Evolutionary conservation across 140 eudicot genomes (phyloP).

Genomic region (Anethum foeniculum): DNA sequence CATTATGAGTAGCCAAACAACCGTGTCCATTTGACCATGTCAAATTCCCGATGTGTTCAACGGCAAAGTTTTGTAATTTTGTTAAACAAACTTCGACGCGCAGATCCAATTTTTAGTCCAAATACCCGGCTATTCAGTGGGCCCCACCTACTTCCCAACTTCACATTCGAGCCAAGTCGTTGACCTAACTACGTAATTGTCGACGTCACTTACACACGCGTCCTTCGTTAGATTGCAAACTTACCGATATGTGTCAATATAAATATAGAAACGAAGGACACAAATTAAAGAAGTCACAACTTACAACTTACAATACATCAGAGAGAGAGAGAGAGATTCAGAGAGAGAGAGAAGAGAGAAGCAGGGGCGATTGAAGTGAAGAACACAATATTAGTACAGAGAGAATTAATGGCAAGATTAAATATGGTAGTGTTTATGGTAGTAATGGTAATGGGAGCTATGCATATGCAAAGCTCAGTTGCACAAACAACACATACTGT

Average conservation of each 20-base stretch:
- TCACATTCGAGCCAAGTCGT: background rate
- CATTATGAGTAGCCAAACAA: background rate
- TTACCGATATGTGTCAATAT: background rate
- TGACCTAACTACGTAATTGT: constrained; percentile 7
- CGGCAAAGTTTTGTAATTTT: background rate
- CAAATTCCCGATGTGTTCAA: background rate
- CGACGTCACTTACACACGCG: background rate
- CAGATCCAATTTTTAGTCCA: background rate
- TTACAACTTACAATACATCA: no score
- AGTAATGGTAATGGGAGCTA: constrained; percentile 6
- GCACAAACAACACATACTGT: constrained; percentile 33
- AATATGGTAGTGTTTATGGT: constrained; percentile 6
- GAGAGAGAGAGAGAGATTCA: background rate
- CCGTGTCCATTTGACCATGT: background rate
- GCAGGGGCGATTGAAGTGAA: constrained; percentile 17
- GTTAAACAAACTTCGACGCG: constrained; percentile 1
- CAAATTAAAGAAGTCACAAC: background rate
- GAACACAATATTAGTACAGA: background rate
- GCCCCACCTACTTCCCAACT: background rate
- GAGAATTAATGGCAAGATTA: constrained; percentile 7
- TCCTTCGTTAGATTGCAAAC: background rate
- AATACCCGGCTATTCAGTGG: background rate
- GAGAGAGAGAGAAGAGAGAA: background rate
- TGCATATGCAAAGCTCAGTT: constrained; percentile 11
- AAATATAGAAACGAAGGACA: background rate